Percentiles rank a stretch among this genome's conserved stretches.
These are phyloP conservation scores for Umbellularia californica DNA, from an alignment of 164 flowering plant genomes.

Conservation along the genomic window DNA sequence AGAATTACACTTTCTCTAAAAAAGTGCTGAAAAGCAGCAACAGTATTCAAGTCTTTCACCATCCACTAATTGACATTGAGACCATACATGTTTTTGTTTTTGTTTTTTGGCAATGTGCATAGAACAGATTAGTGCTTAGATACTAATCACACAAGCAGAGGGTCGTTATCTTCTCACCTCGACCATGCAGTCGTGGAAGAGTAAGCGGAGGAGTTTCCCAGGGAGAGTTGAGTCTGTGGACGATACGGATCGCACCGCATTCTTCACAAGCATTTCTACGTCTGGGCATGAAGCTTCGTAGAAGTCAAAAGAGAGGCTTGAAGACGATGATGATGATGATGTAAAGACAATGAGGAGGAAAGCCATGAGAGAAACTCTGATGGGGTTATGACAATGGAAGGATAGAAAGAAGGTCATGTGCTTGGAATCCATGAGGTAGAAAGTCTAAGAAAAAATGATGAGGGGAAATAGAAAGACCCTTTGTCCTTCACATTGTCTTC, in stretches of 20 bases:
- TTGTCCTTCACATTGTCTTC: background rate
- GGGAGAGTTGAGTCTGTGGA: slow-evolving; percentile 51
- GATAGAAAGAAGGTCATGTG: background rate
- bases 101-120: too few relatives aligned
- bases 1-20: too few relatives aligned
- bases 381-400: background rate
- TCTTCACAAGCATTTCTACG: slow-evolving; percentile 56
- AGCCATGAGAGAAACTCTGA: background rate
- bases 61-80: too few relatives aligned
- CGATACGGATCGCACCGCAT: slow-evolving; percentile 63
- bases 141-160: too few relatives aligned
- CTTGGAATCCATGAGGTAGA: background rate
- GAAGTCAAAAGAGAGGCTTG: slow-evolving; percentile 43
- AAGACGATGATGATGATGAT: slow-evolving; percentile 5
- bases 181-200: slow-evolving; percentile 86
- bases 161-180: slow-evolving; percentile 35
- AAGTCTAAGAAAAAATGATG: background rate
- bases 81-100: too few relatives aligned
- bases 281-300: slow-evolving; percentile 62
- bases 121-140: background rate
- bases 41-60: too few relatives aligned
- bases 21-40: too few relatives aligned
- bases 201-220: slow-evolving; percentile 68
- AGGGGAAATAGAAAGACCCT: background rate
- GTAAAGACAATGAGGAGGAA: background rate